These are phyloP conservation scores for Fagopyrum homotropicum DNA, from an alignment of 148 eudicot species.

Conservation along the genomic window DNA sequence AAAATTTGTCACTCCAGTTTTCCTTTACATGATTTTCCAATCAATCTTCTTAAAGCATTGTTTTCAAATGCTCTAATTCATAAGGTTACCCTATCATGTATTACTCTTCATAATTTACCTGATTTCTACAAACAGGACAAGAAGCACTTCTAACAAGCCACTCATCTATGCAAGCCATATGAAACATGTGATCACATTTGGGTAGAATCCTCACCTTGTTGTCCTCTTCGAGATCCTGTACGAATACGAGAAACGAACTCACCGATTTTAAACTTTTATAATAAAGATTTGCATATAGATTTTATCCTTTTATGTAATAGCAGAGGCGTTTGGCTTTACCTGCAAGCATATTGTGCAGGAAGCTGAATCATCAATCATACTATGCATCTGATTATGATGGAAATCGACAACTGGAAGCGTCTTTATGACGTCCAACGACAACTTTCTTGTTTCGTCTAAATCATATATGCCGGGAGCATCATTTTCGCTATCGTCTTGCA, in stretches of 20 bases:
- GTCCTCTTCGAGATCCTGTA: constrained; percentile 28
- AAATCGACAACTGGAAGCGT: constrained; percentile 24
- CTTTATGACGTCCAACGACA: constrained; percentile 21
- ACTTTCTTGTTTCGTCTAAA: constrained; percentile 27
- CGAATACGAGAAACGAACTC: background rate
- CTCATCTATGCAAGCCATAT: constrained; percentile 30
- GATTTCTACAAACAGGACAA: constrained; percentile 40
- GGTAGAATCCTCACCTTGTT: constrained; percentile 29
- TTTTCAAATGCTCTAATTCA: background rate
- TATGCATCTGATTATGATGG: constrained; percentile 6
- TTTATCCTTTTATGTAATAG: background rate
- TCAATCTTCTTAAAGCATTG: background rate
- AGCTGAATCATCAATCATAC: constrained; percentile 2
- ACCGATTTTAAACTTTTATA: background rate
- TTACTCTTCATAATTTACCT: background rate
- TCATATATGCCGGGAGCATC: constrained; percentile 24
- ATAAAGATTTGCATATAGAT: background rate
- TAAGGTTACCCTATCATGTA: background rate
- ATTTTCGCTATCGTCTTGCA: constrained; percentile 14
- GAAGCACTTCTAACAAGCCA: constrained; percentile 36
- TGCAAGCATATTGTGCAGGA: constrained; percentile 40
- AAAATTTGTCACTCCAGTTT: background rate
- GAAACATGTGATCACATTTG: constrained; percentile 36
- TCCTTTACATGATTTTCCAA: constrained; percentile 5
- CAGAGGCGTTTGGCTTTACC: constrained; percentile 18